Evolutionary conservation across 2,329 filamentous ascomycete species (phyloP).

Genomic region (Esteya vermicola): DNA sequence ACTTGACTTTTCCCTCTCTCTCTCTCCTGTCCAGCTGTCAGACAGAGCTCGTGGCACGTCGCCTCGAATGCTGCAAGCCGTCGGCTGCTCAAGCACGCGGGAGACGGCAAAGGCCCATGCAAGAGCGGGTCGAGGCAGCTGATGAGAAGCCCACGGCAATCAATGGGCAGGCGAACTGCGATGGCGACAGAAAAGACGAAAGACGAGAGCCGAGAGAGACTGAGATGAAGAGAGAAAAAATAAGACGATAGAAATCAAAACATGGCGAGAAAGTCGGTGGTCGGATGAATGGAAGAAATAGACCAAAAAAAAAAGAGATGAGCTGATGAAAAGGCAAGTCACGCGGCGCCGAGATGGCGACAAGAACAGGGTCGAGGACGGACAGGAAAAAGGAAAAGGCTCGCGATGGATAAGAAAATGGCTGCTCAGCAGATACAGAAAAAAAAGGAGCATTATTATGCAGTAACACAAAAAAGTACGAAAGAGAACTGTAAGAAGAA

Average conservation of each 20-base stretch:
- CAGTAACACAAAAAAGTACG: too few species aligned
- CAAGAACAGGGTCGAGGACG: background rate
- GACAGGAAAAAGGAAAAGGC: conserved; percentile 2
- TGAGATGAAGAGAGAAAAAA: background rate
- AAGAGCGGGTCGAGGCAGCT: too few species aligned
- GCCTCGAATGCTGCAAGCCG: background rate
- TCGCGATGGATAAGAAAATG: too few species aligned
- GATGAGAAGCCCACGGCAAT: too few species aligned
- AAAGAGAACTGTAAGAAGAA: too few species aligned
- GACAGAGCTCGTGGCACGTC: background rate
- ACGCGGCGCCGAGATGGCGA: too few species aligned
- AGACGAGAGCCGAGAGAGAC: background rate
- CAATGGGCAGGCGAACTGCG: background rate
- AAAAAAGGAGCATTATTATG: too few species aligned
- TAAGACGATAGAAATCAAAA: background rate
- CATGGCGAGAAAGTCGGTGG: too few species aligned
- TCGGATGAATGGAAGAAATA: too few species aligned
- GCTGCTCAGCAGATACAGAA: too few species aligned
- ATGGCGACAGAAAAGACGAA: background rate
- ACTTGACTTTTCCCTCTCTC: background rate
- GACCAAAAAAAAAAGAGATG: too few species aligned
- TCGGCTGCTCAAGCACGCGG: background rate
- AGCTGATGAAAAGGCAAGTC: too few species aligned
- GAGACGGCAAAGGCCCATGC: background rate
- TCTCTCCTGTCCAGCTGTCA: background rate